phyloP scores from a whole-genome alignment of 2,329 filamentous ascomycete species.

The Tolypocladium tropicale region DNA sequence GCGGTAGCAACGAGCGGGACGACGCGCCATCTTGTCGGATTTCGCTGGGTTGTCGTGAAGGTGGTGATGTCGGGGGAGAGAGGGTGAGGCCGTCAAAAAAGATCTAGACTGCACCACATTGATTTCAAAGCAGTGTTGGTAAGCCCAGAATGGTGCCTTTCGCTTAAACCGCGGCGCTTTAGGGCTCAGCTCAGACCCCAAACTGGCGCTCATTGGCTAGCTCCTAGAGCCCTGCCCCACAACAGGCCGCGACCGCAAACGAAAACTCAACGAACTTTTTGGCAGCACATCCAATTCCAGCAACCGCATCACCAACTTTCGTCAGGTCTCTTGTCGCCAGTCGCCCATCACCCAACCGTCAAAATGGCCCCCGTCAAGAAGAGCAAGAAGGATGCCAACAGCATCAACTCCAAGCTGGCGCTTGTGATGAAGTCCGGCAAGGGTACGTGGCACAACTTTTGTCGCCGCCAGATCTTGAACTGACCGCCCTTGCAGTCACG shows the following conservation, averaged over 20 bases:
- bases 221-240: constrained; percentile 11
- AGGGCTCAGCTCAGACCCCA: constrained; percentile 18
- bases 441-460: constrained; percentile 45
- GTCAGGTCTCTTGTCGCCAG: neutral
- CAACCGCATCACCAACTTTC: constrained; percentile 10
- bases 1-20: constrained; percentile 98
- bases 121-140: constrained; percentile 45
- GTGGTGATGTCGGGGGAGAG: constrained; percentile 24
- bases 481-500: constrained; percentile 19
- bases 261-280: constrained; percentile 14
- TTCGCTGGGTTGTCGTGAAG: constrained; percentile 25
- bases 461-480: neutral
- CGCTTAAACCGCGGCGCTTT: constrained; percentile 29
- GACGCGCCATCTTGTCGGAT: constrained; percentile 92
- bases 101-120: constrained; percentile 21
- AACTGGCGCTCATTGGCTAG: constrained; percentile 17
- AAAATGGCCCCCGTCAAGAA: constrained; percentile 65
- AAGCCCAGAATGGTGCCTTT: constrained; percentile 16
- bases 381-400: constrained; percentile 76
- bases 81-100: constrained; percentile 17
- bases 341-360: constrained; percentile 29
- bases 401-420: constrained; percentile 50
- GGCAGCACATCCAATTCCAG: constrained; percentile 10
- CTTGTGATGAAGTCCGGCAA: constrained; percentile 59
- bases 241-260: constrained; percentile 11